Evolutionary conservation across 805 yeast species (phyloP), one percentile per base, ranked within the genome.

Genomic region (Lachancea cidri): DNA sequence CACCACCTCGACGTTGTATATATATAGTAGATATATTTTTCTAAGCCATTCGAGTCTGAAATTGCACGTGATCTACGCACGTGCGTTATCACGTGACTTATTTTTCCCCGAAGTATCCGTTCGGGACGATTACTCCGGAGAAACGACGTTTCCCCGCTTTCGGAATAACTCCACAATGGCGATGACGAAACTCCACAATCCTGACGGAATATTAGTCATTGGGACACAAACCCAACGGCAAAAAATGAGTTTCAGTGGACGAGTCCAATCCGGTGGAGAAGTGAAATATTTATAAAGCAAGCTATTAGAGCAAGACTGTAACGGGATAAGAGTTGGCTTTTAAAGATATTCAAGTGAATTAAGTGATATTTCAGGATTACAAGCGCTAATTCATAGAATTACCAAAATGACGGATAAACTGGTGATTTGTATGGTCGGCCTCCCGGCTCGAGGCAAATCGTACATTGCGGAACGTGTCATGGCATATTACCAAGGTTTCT

Each of bases 401-500:
- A n/a, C n/a, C n/a, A n/a, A n/a, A 22, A 39, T 39, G 43, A 25
- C 38, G 7, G 41, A 37, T 16, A 78, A 77, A 54, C 64, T 79
- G 41, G 80, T 80, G 18, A 78, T 81, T 42, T 79, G 81, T 7
- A 79, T 82, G 80, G 86, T 81, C 8, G 87, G 87, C 0, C 67
- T 81, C 27, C 87, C 87, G 15, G 87, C 87, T 4, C 65, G 86
- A 46, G 87, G 87, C 11, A 81, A 81, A 59, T 76, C 83, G 4
- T 80, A 79, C 57, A 77, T 81, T 47, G 79, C 87, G 24, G 78
- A 77, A 50, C 82, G 79, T 55, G 80, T 78, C 50, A 75, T 35
- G 9, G 3, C 33, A 9, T 36, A 27, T 15, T 41, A 31, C 16
- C 44, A 32, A 17, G 29, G 18, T 17, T 34, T 30, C 8, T 36